Evolutionary conservation across 345 rosid species (phyloP).

Genomic region (Camelina neglecta): DNA sequence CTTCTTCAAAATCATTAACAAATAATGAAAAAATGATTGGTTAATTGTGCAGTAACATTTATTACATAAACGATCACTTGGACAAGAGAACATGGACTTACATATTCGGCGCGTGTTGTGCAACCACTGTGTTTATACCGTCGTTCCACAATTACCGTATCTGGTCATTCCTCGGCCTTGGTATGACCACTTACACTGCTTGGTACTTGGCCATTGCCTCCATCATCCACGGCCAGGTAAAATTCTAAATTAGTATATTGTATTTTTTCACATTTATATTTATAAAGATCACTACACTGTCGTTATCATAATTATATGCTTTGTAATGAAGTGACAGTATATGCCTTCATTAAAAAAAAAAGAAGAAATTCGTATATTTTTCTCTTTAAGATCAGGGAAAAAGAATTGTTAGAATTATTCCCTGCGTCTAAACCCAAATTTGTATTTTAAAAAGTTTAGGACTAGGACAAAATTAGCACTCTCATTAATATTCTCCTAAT

Average conservation of each 20-base stretch:
- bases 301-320: constrained; percentile 42
- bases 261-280: too few relatives aligned
- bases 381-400: constrained; percentile 30
- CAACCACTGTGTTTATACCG: constrained; percentile 97
- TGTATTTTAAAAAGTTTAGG: constrained; percentile 10
- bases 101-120: constrained; percentile 99
- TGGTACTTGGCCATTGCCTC: constrained; percentile 94
- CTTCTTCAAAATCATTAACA: background rate
- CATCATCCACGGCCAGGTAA: constrained; percentile 81
- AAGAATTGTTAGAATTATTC: constrained; percentile 32
- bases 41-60: constrained; percentile 70
- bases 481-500: background rate
- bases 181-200: constrained; percentile 99
- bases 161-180: constrained; percentile 98
- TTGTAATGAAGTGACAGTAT: constrained; percentile 44
- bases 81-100: constrained; percentile 99
- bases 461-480: constrained; percentile 5
- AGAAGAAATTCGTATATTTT: constrained; percentile 16
- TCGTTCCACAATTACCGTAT: constrained; percentile 98
- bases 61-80: constrained; percentile 91
- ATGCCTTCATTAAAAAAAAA: constrained; percentile 4
- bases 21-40: constrained; percentile 20
- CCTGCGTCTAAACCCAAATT: constrained; percentile 18
- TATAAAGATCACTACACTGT: constrained; percentile 17
- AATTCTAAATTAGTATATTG: too few relatives aligned